Base-by-base conservation (phyloP, 352 stramenopile species). In the Globisporangium splendens region DNA sequence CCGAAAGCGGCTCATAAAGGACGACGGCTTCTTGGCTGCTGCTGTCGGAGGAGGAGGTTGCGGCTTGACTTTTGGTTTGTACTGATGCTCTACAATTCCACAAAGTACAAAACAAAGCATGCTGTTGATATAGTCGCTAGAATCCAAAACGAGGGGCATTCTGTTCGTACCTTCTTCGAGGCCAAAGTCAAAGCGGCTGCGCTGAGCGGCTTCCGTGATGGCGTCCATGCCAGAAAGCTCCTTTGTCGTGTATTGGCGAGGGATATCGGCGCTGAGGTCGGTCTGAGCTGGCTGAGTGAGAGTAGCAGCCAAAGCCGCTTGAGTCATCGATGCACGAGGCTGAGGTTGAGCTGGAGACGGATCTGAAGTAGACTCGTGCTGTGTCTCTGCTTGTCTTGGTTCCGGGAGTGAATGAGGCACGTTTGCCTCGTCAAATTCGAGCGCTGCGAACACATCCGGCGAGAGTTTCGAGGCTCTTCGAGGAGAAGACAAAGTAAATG, bases 181-280 rank as follows among this genome's bases (percentile, higher is more conserved):
- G 39, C 44, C 31, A 50, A 72, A 85, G 44, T 68, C 63, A 38
- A 76, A 68, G 18, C 54, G 61, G 31, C 63, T 69, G n/a, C 63
- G 70, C 33, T 63, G 59, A 22, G 62, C 54, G n/a, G 66, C 50
- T 41, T 72, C 63, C 1, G 50, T 60, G 43, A 78, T 72, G 10
- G 67, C 61, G 24, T 68, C 53, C 51, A 70, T 66, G 31, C 66
- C 70, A 38, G 61, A 61, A 3, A 73, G 52, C 13, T 66, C 50
- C 13, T 56, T 62, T 8, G 48, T 52, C 8, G 31, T 50, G 43
- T 61, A 62, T 12, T 54, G 43, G 33, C 50, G 43, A 6, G 56
- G 15, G 15, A 51, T 20, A 11, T 59, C 63, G 43, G 0, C 21
- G 46, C 17, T 38, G 35, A 41, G 50, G 33, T 44, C 39, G 17